Evolutionary conservation across 805 yeast genomes (phyloP), one percentile per base, ranked within the genome.

Genomic region (Candida odintsovae): DNA sequence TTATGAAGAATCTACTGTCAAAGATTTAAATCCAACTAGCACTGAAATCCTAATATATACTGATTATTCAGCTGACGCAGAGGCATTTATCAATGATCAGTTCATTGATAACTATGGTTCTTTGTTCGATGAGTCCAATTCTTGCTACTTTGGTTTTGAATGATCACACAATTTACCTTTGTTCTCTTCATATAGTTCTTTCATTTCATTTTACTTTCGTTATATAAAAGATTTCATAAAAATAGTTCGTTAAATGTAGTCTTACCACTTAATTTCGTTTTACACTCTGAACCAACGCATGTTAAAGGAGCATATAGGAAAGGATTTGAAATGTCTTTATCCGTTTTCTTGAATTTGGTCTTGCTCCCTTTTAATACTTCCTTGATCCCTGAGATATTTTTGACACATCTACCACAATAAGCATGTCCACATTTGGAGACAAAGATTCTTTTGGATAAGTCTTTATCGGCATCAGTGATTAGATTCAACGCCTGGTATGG

Each of bases 351-450:
- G 22, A 57, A 38, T 53, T 55, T 38, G 48, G 46, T n/a, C 42
- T 42, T 50, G 36, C 43, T 36, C 20, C 50, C 48, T 46, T 60
- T 49, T 12, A 49, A 13, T 9, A 50, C 51, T 0, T 53, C 54
- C 47, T 62, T 59, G 4, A 70, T 56, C 54, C 75, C 72, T 16
- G 75, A 75, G n/a, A 84, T 79, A 54, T 80, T 76, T 52, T 78
- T 78, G 20, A 84, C 85, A 65, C 97, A 89, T 38, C 92, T 65
- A 1, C 96, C 97, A 64, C 97, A 89, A 61, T 78, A 89, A 0
- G 82, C 76, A 67, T 89, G 97, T 0, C 96, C 96, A 69, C 97
- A 89, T 36, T 67, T 64, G 0, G 86, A 75, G 18, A 75, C 72
- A 57, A 82, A 89, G 2, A 84, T 75, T 49, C 89, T 73, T 55